Conservation (phyloP, 139 green algal species). For the Limnomonas spitsbergensis region DNA sequence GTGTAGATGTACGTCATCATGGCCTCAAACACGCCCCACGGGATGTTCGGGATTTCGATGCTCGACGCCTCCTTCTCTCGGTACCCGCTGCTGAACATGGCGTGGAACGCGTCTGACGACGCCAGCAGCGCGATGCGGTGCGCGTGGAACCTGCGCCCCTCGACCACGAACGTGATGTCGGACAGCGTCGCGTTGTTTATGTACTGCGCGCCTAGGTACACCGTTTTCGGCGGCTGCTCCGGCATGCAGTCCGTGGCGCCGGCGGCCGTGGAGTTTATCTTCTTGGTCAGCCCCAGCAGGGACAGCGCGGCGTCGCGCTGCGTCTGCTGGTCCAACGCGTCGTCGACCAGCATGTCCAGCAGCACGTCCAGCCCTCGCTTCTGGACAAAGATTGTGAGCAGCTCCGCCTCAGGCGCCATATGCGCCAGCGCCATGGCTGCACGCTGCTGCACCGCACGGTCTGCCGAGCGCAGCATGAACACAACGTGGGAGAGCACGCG, state of each 20-base stretch:
- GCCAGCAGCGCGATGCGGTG: conserved; percentile 89
- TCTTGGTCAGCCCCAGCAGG: conserved; percentile 73
- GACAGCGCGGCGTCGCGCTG: conserved; percentile 63
- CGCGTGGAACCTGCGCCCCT: conserved; percentile 83
- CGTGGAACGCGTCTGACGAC: conserved; percentile 85
- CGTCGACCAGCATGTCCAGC: conserved; percentile 74
- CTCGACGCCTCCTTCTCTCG: conserved; percentile 56
- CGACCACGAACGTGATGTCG: conserved; percentile 92
- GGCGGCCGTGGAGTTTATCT: conserved; percentile 26
- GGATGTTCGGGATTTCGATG: conserved; percentile 95
- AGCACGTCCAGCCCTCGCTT: conserved; percentile 78
- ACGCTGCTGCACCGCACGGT: conserved; percentile 42
- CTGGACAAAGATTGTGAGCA: conserved; percentile 66
- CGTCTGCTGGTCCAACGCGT: neutral
- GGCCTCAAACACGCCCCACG: conserved; percentile 76
- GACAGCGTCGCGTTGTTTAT: conserved; percentile 87
- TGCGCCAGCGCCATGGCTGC: conserved; percentile 78
- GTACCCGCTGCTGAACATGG: conserved; percentile 92
- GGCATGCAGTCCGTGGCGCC: conserved; percentile 48
- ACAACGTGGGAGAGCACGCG: conserved; percentile 61
- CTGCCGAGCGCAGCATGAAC: conserved; percentile 70
- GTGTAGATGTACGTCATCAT: conserved; percentile 96
- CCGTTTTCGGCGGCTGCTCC: conserved; percentile 44
- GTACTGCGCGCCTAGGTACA: conserved; percentile 67
- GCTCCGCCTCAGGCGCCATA: conserved; percentile 64